phyloP scores from a whole-genome alignment of 257 asterid genomes.

The Oldenlandia corymbosa region DNA sequence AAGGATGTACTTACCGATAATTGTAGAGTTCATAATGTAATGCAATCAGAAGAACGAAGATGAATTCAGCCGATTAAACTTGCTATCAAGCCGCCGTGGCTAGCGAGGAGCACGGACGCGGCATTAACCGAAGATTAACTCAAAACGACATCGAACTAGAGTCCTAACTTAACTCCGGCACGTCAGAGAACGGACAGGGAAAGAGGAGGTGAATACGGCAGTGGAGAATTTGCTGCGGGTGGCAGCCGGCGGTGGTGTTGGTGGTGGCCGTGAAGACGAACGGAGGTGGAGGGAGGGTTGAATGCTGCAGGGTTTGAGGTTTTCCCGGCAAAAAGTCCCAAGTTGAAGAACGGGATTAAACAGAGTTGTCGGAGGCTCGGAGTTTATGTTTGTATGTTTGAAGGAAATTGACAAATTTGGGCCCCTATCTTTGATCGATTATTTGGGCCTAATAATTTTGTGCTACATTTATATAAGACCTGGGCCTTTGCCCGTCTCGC shows the following conservation, averaged over 20 bases:
- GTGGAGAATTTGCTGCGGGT: background rate
- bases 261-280: background rate
- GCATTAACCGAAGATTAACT: constrained; percentile 1
- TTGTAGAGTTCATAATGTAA: constrained; percentile 50
- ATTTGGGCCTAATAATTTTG: no score
- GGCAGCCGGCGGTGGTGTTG: background rate
- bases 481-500: no score
- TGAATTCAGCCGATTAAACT: background rate
- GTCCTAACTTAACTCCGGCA: background rate
- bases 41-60: background rate
- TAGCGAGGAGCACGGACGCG: background rate
- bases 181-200: background rate
- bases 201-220: background rate
- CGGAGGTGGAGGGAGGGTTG: background rate
- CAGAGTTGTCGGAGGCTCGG: no score
- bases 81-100: background rate
- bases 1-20: constrained; percentile 39
- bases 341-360: background rate
- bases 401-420: no score
- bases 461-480: no score
- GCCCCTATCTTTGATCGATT: no score
- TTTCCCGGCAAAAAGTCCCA: constrained; percentile 9
- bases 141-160: background rate
- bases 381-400: no score
- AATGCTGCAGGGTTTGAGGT: background rate